phyloP scores from a whole-genome alignment of 1,284 basidiomycete species.

The Rhodotorula sp. region DNA sequence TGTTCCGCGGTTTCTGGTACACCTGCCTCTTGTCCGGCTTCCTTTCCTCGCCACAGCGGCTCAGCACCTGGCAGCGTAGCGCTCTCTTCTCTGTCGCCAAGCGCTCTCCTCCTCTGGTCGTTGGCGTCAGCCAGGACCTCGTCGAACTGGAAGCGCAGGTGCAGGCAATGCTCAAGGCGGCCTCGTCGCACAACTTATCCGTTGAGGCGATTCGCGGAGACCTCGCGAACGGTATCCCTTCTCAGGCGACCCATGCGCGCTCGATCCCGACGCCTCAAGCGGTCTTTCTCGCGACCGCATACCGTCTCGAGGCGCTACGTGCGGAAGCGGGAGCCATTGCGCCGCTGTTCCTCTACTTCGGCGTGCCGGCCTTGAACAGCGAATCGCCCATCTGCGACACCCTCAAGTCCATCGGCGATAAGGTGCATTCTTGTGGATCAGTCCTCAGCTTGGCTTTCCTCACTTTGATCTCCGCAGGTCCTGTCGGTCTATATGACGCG shows the following conservation, averaged over 20 bases:
- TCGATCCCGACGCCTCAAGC: constrained; percentile 77
- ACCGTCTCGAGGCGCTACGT: constrained; percentile 85
- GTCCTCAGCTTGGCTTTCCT: constrained; percentile 2
- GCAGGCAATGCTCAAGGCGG: constrained; percentile 79
- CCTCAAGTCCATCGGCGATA: constrained; percentile 83
- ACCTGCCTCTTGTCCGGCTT: constrained; percentile 82
- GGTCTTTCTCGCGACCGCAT: constrained; percentile 81
- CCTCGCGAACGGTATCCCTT: constrained; percentile 59
- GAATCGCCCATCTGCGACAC: constrained; percentile 60
- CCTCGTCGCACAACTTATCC: constrained; percentile 45
- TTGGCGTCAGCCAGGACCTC: constrained; percentile 65
- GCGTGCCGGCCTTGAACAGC: constrained; percentile 76
- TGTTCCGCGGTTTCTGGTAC: constrained; percentile 96
- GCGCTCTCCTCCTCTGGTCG: constrained; percentile 82
- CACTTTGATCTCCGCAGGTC: constrained; percentile 44
- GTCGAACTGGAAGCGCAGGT: constrained; percentile 89
- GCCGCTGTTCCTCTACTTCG: constrained; percentile 81
- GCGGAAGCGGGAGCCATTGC: constrained; percentile 77
- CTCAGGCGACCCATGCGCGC: constrained; percentile 70
- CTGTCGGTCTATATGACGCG: constrained; percentile 59
- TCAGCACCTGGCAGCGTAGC: constrained; percentile 67
- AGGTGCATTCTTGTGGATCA: constrained; percentile 56
- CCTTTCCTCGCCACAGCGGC: constrained; percentile 50
- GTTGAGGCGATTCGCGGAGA: constrained; percentile 41
- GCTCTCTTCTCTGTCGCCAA: constrained; percentile 57